Conservation (phyloP, 805 yeast genomes). For the Wickerhamomyces ciferrii region DNA sequence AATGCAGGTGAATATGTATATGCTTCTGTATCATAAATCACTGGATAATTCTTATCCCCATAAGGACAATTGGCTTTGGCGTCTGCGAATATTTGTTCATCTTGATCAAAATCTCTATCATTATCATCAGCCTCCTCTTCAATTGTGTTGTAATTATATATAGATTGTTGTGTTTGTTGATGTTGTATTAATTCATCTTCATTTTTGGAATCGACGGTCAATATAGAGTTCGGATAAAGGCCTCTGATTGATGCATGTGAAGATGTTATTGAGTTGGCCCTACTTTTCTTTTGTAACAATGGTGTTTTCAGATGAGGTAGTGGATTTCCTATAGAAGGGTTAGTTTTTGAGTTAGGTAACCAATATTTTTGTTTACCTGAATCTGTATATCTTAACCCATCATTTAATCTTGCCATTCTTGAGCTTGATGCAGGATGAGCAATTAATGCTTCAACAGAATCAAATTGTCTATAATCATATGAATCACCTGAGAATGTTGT, state of each 20-base stretch:
- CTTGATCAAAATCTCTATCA: constrained; percentile 25
- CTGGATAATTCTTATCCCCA: constrained; percentile 38
- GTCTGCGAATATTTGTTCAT: constrained; percentile 27
- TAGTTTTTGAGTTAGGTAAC: constrained; percentile 27
- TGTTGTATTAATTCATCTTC: constrained; percentile 1
- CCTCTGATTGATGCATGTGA: constrained; percentile 20
- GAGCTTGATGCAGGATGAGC: constrained; percentile 66
- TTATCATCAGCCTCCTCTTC: constrained; percentile 5
- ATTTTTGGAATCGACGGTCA: constrained; percentile 12
- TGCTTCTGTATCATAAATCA: constrained; percentile 26
- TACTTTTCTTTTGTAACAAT: constrained; percentile 6
- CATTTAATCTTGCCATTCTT: constrained; percentile 63
- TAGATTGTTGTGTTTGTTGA: not conserved
- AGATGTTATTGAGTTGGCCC: constrained; percentile 16
- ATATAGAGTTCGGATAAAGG: constrained; percentile 18
- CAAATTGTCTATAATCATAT: constrained; percentile 80
- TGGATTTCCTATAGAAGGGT: not conserved
- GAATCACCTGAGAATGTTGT: constrained; percentile 61
- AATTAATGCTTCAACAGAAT: constrained; percentile 66
- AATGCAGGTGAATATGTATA: constrained; percentile 20
- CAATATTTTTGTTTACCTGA: constrained; percentile 83
- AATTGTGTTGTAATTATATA: constrained; percentile 6
- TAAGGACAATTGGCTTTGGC: constrained; percentile 30
- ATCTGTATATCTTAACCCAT: constrained; percentile 76
- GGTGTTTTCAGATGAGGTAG: constrained; percentile 12